phyloP scores from a whole-genome alignment of 345 rosid species.

The Nephelium lappaceum region DNA sequence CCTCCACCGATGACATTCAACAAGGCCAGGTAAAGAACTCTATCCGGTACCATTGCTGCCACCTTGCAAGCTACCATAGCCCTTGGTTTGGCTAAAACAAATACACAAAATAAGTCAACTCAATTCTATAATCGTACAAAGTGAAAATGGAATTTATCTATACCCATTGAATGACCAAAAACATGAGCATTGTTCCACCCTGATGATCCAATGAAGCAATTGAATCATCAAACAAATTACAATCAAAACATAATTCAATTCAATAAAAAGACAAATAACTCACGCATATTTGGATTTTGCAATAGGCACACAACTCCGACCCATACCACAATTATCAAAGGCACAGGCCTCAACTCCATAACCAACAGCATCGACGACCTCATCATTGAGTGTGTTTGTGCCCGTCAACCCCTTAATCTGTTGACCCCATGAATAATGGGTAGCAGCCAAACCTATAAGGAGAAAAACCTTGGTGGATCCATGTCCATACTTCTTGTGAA shows the following conservation, averaged over 20 bases:
- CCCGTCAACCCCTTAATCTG: constrained; percentile 75
- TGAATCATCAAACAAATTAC: constrained; percentile 36
- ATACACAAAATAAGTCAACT: neutral
- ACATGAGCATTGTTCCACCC: constrained; percentile 87
- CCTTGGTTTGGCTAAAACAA: constrained; percentile 48
- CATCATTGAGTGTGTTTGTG: constrained; percentile 52
- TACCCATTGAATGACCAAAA: constrained; percentile 97
- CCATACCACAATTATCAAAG: constrained; percentile 95
- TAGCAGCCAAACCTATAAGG: constrained; percentile 89
- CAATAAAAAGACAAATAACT: constrained; percentile 28
- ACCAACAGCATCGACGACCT: neutral
- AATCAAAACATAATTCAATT: neutral
- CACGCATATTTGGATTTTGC: constrained; percentile 73
- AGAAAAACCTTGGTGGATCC: constrained; percentile 83
- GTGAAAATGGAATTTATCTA: neutral
- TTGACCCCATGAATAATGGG: constrained; percentile 91
- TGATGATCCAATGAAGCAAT: constrained; percentile 76
- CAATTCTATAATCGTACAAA: neutral
- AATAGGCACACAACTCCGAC: constrained; percentile 82
- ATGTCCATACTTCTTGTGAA: constrained; percentile 79
- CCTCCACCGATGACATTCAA: constrained; percentile 98
- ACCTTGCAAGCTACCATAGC: constrained; percentile 96
- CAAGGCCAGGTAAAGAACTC: constrained; percentile 81
- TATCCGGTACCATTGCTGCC: constrained; percentile 85
- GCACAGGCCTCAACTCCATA: constrained; percentile 75